Base-by-base conservation (phyloP, 1,139 yeast species). In the Keqinozyma sinolaborantium region DNA sequence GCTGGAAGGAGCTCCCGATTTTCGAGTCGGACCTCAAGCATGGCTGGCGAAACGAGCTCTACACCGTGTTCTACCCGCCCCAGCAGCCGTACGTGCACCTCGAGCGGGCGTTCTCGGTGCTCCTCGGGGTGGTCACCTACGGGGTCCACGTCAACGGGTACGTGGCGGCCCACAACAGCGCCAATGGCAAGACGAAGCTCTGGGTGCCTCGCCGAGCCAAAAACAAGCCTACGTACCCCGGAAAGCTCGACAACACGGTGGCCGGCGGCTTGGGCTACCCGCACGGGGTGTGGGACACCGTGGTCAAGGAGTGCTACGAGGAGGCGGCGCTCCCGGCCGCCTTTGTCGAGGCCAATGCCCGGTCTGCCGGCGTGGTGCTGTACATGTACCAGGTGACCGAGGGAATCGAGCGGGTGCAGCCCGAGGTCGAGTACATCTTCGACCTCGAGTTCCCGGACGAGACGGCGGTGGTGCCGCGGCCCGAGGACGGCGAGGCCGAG, bases 241-340 rank as follows among this genome's bases (percentile, higher is more conserved):
- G 86, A 0, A 83, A 78, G 85, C 70, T 88, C 27, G 98, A 92
- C 54, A 92, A 90, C 51, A 86, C 95, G 1, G 86, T 92, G 4
- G 98, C 96, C 0, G 98, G 98, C 1, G 98, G 98, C 0, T 53
- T 92, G 14, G 96, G 95, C 0, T 70, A 81, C 50, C 96, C 95
- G 0, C 65, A 77, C 44, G 88, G 92, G 0, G 60, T 82, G 2
- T 63, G 67, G 51, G 95, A 86, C 30, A 90, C 97, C 0, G 78
- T 81, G 3, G 46, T 85, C 14, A 92, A 92, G 51, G 98, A 92
- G 52, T 80, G 95, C 45, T 70, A 65, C 39, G 98, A 92, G 50
- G 98, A 92, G 51, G 98, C 96, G 0, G 95, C 95, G 0, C 58
- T 92, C n/a, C 43, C 51, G 0, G 65, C 64, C 26, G 67, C 60